Evolutionary conservation across 306 rosid species (phyloP).

Genomic region (Medicago arabica): DNA sequence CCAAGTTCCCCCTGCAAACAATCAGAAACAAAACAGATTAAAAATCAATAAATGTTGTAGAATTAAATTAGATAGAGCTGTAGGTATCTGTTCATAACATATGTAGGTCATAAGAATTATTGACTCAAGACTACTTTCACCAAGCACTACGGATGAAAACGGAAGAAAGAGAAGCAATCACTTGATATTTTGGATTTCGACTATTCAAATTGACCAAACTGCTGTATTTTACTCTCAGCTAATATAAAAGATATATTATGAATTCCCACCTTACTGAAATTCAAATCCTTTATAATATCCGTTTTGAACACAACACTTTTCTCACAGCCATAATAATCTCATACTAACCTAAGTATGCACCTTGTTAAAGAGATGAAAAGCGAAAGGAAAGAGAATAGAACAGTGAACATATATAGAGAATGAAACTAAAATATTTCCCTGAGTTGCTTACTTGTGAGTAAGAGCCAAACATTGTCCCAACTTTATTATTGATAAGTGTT

Average conservation of each 20-base stretch:
- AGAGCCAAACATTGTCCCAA: background rate
- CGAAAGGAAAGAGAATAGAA: constrained; percentile 5
- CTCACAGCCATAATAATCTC: constrained; percentile 23
- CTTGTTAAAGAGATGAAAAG: constrained; percentile 18
- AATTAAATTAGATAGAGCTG: constrained; percentile 23
- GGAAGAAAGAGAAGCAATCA: constrained; percentile 10
- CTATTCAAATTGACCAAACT: background rate
- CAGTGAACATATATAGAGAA: constrained; percentile 11
- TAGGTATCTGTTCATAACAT: constrained; percentile 28
- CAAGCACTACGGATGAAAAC: constrained; percentile 21
- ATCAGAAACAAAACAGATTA: constrained; percentile 27
- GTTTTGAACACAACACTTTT: background rate
- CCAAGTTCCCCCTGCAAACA: constrained; percentile 81
- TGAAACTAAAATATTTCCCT: constrained; percentile 2
- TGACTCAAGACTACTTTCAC: constrained; percentile 15
- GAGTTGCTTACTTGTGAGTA: constrained; percentile 9
- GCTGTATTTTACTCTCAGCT: background rate
- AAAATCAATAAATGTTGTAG: constrained; percentile 1
- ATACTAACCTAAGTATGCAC: background rate
- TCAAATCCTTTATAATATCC: constrained; percentile 10
- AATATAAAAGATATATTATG: background rate
- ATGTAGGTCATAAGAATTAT: constrained; percentile 29
- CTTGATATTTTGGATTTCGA: constrained; percentile 4
- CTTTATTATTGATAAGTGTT: constrained; percentile 14
- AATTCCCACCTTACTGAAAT: background rate